Evolutionary conservation across 345 rosid genomes (phyloP), one percentile per base, ranked within the genome.

Genomic region (Euphorbia peplus): DNA sequence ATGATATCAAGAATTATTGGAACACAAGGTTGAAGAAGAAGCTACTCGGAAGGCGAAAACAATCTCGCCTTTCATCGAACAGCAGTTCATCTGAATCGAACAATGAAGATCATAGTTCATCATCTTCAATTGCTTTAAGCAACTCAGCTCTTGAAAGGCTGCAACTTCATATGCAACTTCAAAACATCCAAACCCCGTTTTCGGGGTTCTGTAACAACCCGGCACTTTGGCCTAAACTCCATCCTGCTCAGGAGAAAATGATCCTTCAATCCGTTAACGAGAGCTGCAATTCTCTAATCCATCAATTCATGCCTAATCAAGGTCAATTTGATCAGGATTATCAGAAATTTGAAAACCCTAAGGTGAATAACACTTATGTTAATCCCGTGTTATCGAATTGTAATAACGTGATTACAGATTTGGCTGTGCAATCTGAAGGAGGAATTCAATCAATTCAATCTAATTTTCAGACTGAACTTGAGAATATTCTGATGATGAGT

Each of bases 1-100:
- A 95, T 68, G 99, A 95, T 71, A 88, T 95, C 19, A 95, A 95
- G 75, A 95, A 95, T 73, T 90, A 95, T 69, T 95, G 99, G 99
- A 95, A 95, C 86, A 91, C 97, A 32, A 88, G 89, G 70, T 63
- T 95, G 86, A 95, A 95, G 95, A 95, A 95, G 83, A 95, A 91
- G 64, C 84, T 95, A 16, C 86, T 95, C 0, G 99, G 97, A 63
- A 82, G 87, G 74, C 89, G 88, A 44, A 91, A 89, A 64, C 96
- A 89, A 57, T 76, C 78, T 28, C 69, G 84, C 16, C 51, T 67
- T 41, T 55, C 79, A 3, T 67, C 79, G 1, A 26, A 74, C 8
- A 66, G 64, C 21, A 48, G 60, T 61, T 69, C 13, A 72, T 5
- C 64, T 30, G 80, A 64, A 9, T 14, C 57, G 9, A 78, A 65